Conservation (phyloP, 805 yeast genomes). For the Monosporozyma servazzii region DNA sequence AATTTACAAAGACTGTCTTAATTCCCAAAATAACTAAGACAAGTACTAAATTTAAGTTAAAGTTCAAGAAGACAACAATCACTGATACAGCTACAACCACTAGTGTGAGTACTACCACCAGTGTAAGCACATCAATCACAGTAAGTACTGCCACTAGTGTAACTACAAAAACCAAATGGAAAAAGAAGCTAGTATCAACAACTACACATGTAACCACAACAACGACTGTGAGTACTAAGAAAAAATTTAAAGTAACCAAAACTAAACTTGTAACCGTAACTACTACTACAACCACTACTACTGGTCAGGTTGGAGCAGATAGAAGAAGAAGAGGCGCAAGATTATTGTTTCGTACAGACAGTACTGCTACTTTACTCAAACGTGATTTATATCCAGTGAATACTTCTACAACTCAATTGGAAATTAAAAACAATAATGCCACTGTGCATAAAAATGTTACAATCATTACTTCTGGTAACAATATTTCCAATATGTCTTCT, state of each 20-base stretch:
- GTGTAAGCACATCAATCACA: conserved; percentile 6
- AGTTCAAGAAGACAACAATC: conserved; percentile 9
- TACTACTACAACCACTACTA: conserved; percentile 7
- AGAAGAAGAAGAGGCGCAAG: background rate
- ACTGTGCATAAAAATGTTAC: background rate
- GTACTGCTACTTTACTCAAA: background rate
- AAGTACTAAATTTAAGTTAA: conserved; percentile 9
- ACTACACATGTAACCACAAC: conserved; percentile 12
- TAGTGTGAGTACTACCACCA: conserved; percentile 13
- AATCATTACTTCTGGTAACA: background rate
- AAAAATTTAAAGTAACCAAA: conserved; percentile 1
- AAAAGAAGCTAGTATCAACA: conserved; percentile 3
- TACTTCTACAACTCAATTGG: background rate
- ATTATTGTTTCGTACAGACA: background rate
- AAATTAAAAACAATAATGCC: background rate
- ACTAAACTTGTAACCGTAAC: conserved; percentile 10
- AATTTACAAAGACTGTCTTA: conserved; percentile 2
- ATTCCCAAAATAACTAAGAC: conserved; percentile 4
- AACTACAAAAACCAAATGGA: conserved; percentile 8
- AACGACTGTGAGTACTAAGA: conserved; percentile 7
- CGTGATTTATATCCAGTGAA: background rate
- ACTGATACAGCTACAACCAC: conserved; percentile 17
- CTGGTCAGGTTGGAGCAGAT: background rate
- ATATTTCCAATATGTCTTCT: background rate
- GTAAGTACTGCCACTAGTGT: conserved; percentile 5